Evolutionary conservation across 345 rosid genomes (phyloP), one percentile per base, ranked within the genome.

Genomic region (Conringia planisiliqua): DNA sequence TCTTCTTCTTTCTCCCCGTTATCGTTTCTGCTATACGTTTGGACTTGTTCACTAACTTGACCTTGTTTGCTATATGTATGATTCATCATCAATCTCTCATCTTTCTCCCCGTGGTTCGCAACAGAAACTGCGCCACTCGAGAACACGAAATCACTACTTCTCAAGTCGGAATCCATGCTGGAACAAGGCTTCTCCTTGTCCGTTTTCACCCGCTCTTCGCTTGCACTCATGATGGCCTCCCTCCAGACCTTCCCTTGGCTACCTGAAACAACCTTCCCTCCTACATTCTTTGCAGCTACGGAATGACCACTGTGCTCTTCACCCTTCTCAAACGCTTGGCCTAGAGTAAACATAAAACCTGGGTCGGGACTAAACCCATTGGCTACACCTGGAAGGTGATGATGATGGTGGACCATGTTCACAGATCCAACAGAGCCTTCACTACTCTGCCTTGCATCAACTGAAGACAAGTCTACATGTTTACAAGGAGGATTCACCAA

Each of bases 141-240:
- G 83, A 88, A 88, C 70, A 90, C 84, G 85, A 87, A 88, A 74
- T 86, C 85, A 70, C 92, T 82, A 87, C 97, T 90, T 84, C 89
- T 82, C 17, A 93, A 87, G 80, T 94, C 93, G 42, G 98, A 93
- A 77, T 85, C 98, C 80, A 89, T 13, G 77, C 96, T 88, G 62
- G 98, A 91, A 79, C 71, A 89, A 83, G 91, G 93, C 81, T 87
- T 90, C 52, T 87, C 88, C 80, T 88, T 83, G 83, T 88, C 79
- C 13, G 80, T 69, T 82, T 82, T 83, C 89, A 78, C 83, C 87
- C 84, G 79, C 71, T 88, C 97, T 73, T 88, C 92, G 76, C 92
- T 90, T 22, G 68, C 86, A 85, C 87, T 93, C 90, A 86, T 93
- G 71, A 82, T 85, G 48, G 74, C 83, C 68, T 87, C 98, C 22